These are phyloP conservation scores for Geotrichum citri-aurantii DNA, from an alignment of 1,139 yeast genomes.

Conservation along the genomic window DNA sequence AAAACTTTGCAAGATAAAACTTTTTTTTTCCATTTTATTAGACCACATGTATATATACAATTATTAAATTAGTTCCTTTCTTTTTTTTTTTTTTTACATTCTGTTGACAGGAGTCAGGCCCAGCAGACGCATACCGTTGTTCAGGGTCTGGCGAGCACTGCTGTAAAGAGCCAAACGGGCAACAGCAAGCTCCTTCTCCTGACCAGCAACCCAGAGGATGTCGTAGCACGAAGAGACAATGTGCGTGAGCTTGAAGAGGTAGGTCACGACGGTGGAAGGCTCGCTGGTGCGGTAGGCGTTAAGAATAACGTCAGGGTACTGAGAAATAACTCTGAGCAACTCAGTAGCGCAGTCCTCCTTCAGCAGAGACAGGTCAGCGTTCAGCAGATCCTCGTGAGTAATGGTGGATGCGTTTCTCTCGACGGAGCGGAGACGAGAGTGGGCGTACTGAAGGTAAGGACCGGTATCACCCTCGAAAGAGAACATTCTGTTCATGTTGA, in stretches of 20 bases:
- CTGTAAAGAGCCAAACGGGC: constrained; percentile 93
- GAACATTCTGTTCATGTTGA: constrained; percentile 97
- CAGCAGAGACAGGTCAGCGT: constrained; percentile 67
- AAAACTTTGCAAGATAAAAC: too few relatives aligned
- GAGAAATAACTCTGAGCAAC: constrained; percentile 73
- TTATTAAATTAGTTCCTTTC: too few relatives aligned
- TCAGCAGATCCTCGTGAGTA: constrained; percentile 41
- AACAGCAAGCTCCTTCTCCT: constrained; percentile 75
- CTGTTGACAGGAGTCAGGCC: constrained; percentile 98
- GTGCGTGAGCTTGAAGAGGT: constrained; percentile 86
- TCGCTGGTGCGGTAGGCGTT: constrained; percentile 81
- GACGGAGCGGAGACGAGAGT: constrained; percentile 91
- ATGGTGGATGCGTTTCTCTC: constrained; percentile 64
- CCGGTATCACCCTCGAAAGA: constrained; percentile 99
- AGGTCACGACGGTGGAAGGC: constrained; percentile 93
- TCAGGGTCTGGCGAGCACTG: constrained; percentile 83
- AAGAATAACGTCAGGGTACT: constrained; percentile 86
- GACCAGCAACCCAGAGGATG: constrained; percentile 96
- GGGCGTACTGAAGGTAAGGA: constrained; percentile 97
- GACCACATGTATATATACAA: neutral
- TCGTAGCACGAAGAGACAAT: constrained; percentile 94
- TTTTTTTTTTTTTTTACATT: constrained; percentile 50
- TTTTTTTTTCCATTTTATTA: neutral
- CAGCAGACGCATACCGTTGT: constrained; percentile 84
- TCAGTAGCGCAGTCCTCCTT: constrained; percentile 70